Conservation (phyloP, 345 rosid genomes). For the Aegle marmelos region DNA sequence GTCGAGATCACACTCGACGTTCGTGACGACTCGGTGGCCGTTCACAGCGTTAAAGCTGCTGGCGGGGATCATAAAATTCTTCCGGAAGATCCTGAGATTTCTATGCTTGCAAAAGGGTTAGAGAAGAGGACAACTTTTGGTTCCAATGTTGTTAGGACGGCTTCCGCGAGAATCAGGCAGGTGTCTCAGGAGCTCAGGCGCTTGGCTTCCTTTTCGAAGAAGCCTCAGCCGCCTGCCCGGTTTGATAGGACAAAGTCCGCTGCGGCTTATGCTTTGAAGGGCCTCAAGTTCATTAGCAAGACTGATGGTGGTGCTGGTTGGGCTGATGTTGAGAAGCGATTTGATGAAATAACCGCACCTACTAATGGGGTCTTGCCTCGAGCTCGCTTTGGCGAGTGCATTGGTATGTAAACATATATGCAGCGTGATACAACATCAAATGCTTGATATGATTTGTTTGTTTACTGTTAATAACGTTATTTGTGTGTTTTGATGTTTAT, state of each 20-base stretch:
- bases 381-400: conserved; percentile 58
- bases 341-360: conserved; percentile 53
- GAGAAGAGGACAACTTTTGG: conserved; percentile 44
- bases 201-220: conserved; percentile 47
- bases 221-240: conserved; percentile 34
- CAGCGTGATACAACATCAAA: not conserved
- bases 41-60: conserved; percentile 31
- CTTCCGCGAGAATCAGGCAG: conserved; percentile 50
- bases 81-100: conserved; percentile 35
- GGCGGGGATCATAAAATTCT: conserved; percentile 4
- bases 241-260: conserved; percentile 70
- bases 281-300: conserved; percentile 74
- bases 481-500: not conserved
- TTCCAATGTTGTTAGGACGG: conserved; percentile 36
- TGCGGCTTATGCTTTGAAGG: conserved; percentile 59
- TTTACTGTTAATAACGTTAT: not conserved
- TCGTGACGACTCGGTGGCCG: conserved; percentile 36
- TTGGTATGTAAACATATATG: conserved; percentile 30
- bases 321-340: conserved; percentile 64
- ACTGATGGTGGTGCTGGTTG: conserved; percentile 67
- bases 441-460: not conserved
- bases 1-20: conserved; percentile 44
- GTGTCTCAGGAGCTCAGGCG: conserved; percentile 65
- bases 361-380: conserved; percentile 46
- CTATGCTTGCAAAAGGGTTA: conserved; percentile 39